A percentile compares a stretch with the other conserved stretches of the same genome.
Evolutionary conservation across 495 filamentous ascomycete species (phyloP).

Genomic region (Parathielavia hyrcaniae): DNA sequence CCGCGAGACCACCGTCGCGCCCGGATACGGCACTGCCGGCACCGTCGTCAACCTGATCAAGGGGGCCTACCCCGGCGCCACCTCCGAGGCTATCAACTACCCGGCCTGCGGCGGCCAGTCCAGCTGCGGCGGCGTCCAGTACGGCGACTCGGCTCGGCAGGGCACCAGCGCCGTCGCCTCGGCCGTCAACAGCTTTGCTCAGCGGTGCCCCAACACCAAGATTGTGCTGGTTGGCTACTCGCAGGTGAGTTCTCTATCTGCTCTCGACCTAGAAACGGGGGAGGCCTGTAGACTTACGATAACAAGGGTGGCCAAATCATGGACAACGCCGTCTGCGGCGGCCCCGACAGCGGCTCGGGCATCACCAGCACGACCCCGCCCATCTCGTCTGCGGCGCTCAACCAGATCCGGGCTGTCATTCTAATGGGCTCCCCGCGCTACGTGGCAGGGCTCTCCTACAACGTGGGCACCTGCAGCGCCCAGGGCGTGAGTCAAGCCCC

Average conservation of each 20-base stretch:
- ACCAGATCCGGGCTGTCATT: slow-evolving; percentile 49
- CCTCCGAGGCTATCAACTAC: slow-evolving; percentile 48
- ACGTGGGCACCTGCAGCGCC: slow-evolving; percentile 55
- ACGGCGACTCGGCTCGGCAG: slow-evolving; percentile 47
- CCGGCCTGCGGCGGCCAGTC: slow-evolving; percentile 47
- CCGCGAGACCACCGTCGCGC: slow-evolving; percentile 54
- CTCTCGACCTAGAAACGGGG: no score
- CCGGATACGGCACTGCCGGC: slow-evolving; percentile 50
- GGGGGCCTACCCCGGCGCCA: slow-evolving; percentile 49
- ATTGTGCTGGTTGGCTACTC: slow-evolving; percentile 61
- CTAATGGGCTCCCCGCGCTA: slow-evolving; percentile 57
- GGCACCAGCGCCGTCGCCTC: slow-evolving; percentile 49
- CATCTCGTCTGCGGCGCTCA: slow-evolving; percentile 41
- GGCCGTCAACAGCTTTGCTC: slow-evolving; percentile 49
- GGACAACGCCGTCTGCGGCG: slow-evolving; percentile 58
- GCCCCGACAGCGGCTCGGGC: slow-evolving; percentile 34
- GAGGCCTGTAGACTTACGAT: no score
- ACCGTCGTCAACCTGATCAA: slow-evolving; percentile 50
- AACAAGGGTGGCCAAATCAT: slow-evolving; percentile 56
- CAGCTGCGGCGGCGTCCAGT: slow-evolving; percentile 45
- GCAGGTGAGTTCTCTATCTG: slow-evolving; percentile 39
- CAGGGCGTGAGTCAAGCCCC: slow-evolving; percentile 46
- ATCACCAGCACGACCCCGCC: slow-evolving; percentile 32
- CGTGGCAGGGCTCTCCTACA: slow-evolving; percentile 49
- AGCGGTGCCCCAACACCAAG: slow-evolving; percentile 49